Conservation (phyloP, 2,329 filamentous ascomycete genomes). For the Botrytis hyacinthi region DNA sequence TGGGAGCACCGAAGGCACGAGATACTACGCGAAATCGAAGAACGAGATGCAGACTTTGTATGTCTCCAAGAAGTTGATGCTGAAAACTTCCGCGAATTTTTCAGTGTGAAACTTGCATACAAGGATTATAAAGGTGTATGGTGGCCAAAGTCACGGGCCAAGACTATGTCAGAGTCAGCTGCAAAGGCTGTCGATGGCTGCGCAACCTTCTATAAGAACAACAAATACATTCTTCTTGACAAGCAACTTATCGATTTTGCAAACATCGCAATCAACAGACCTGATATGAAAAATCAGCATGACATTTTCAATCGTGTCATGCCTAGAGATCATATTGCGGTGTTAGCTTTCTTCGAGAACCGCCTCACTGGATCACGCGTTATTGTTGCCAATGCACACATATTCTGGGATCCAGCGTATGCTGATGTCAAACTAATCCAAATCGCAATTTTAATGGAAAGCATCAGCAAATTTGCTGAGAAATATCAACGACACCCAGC, state of each 20-base stretch:
- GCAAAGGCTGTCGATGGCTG: slow-evolving; percentile 91
- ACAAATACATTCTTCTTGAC: slow-evolving; percentile 90
- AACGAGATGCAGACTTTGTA: slow-evolving; percentile 81
- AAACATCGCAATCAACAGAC: slow-evolving; percentile 86
- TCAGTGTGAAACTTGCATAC: slow-evolving; percentile 80
- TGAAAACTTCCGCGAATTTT: slow-evolving; percentile 87
- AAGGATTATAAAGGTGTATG: slow-evolving; percentile 92
- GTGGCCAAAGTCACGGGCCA: slow-evolving; percentile 84
- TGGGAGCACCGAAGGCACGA: slow-evolving; percentile 86
- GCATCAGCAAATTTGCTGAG: slow-evolving; percentile 81
- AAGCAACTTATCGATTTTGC: slow-evolving; percentile 93
- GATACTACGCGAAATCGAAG: slow-evolving; percentile 78
- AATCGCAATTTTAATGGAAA: slow-evolving; percentile 91
- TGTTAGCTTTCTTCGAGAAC: slow-evolving; percentile 90
- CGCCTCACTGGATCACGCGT: slow-evolving; percentile 83
- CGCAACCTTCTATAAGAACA: slow-evolving; percentile 93
- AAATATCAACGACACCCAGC: slow-evolving; percentile 78
- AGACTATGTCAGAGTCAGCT: slow-evolving; percentile 88
- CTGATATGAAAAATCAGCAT: slow-evolving; percentile 95
- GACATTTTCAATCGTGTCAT: slow-evolving; percentile 98
- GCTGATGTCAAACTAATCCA: slow-evolving; percentile 97
- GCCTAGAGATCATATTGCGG: slow-evolving; percentile 96
- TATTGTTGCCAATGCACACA: slow-evolving; percentile 90
- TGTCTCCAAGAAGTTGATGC: slow-evolving; percentile 92
- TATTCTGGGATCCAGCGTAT: slow-evolving; percentile 89